Base-by-base conservation (phyloP, 2,329 filamentous ascomycete species). In the Aciculosporium take region DNA sequence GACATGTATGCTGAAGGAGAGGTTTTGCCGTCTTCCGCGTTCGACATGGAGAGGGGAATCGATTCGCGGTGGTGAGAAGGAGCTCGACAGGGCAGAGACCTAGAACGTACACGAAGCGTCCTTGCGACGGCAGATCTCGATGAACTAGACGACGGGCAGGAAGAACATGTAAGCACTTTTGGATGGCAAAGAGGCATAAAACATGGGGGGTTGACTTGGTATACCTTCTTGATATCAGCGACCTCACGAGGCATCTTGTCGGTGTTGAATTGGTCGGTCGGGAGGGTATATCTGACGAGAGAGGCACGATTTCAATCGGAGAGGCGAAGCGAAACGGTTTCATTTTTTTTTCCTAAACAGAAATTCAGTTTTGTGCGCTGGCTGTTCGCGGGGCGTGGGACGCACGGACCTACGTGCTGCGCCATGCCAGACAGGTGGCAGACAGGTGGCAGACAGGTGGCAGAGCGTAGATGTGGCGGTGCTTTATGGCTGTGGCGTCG, bases 91-190 rank as follows among this genome's bases (percentile, higher is more conserved):
- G 7, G 24, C 4, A 31, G 44, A 47, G 40, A 46, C 6, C 12
- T 7, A 30, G 53, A 53, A 88, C 87, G 63, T 84, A 98, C 91
- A 94, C 66, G 84, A 93, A 67, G 91, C 91, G 81, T 98, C 93
- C 78, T 94, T 94, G 69, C 91, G 84, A 72, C 89, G 84, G 81
- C 85, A 94, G 79, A 98, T 94, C 83, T 96, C 91, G 70, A 98
- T 94, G 85, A 98, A 98, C 79, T 94, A 67, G 66, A n/a, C n/a
- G n/a, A n/a, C n/a, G n/a, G 20, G 18, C 12, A 10, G 13, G 17
- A 12, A 12, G 28, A 17, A 24, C 27, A 33, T 12, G 23, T 43
- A n/a, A 46, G 41, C 36, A 39, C 10, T 18, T 24, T 21, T 3
- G 1, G 4, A 20, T 21, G 24, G 27, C 10, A 4, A 8, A 8